Evolutionary conservation across 805 yeast genomes (phyloP).

Genomic region (Zygoascus tannicola): DNA sequence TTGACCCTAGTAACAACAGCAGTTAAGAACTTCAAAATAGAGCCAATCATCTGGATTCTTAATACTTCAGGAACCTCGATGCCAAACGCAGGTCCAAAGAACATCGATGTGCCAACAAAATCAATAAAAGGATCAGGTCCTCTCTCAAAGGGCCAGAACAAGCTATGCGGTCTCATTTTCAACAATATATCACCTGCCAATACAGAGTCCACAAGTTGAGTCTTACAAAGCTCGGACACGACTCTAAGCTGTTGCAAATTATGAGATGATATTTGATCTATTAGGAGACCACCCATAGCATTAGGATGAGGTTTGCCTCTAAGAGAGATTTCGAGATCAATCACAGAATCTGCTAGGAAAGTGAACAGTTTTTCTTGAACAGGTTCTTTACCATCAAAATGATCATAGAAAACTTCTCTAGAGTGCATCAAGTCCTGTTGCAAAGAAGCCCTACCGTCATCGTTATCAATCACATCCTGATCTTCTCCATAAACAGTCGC

Average conservation of each 20-base stretch:
- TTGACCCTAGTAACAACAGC: constrained; percentile 6
- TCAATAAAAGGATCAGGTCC: constrained; percentile 6
- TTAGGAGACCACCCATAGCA: constrained; percentile 35
- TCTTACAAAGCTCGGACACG: constrained; percentile 27
- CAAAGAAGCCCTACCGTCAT: not conserved
- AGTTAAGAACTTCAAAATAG: not conserved
- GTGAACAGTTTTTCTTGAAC: not conserved
- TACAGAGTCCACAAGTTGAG: not conserved
- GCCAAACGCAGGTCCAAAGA: constrained; percentile 8
- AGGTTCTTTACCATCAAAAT: not conserved
- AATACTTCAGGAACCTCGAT: constrained; percentile 6
- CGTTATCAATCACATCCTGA: not conserved
- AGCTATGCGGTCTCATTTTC: not conserved
- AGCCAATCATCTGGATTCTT: not conserved
- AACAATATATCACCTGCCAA: not conserved
- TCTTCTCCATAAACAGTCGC: not conserved
- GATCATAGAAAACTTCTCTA: constrained; percentile 17
- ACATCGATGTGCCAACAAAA: constrained; percentile 7
- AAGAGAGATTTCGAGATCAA: constrained; percentile 54
- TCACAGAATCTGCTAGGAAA: constrained; percentile 44
- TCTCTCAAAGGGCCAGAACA: not conserved
- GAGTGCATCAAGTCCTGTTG: not conserved
- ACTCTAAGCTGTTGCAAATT: constrained; percentile 50
- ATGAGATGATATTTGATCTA: constrained; percentile 55
- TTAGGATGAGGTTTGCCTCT: constrained; percentile 38